Base-by-base conservation (phyloP, 441 rosid genomes). In the Arabidopsis hybrid region DNA sequence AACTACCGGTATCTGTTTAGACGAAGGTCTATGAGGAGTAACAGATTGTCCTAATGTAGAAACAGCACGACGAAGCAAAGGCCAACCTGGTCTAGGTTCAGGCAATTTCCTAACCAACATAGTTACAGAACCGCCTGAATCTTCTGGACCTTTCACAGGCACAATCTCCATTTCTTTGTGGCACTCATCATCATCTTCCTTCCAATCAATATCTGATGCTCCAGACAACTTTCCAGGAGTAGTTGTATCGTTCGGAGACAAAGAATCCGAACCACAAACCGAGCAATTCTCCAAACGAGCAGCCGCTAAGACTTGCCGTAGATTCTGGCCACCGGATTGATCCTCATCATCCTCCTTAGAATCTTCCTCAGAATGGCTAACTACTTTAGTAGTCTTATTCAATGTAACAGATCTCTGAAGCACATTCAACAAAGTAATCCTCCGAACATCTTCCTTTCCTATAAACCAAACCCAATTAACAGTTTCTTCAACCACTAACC, bases 71-170 rank as follows among this genome's bases (percentile, higher is more conserved):
- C 80, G 84, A 59, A 82, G 91, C 70, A 89, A 80, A 29, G 93
- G 90, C 93, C 93, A 87, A 50, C 93, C 93, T 12, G 93, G 88
- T 60, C 72, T 83, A 73, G 66, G 31, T 73, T 82, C 87, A 69
- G 89, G 85, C 67, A 80, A 65, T 58, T 83, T 79, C 62, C 49
- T 75, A 18, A 76, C 73, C 74, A 79, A 47, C 77, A 57, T 63
- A 62, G 93, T 78, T 39, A 72, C 36, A 9, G 87, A 77, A 69
- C 80, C 62, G 0, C 76, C 47, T 36, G 84, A 38, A 29, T 67
- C 82, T 73, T 83, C 86, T 38, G 12, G 46, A 64, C 69, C 78
- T 16, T 76, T 77, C 47, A 80, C 80, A 32, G 85, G 84, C 42
- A 91, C 89, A 63, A 86, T 47, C 65, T 85, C 86, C 84, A 83